Conservation (phyloP, 257 asterid genomes). For the Anisodus tanguticus region DNA sequence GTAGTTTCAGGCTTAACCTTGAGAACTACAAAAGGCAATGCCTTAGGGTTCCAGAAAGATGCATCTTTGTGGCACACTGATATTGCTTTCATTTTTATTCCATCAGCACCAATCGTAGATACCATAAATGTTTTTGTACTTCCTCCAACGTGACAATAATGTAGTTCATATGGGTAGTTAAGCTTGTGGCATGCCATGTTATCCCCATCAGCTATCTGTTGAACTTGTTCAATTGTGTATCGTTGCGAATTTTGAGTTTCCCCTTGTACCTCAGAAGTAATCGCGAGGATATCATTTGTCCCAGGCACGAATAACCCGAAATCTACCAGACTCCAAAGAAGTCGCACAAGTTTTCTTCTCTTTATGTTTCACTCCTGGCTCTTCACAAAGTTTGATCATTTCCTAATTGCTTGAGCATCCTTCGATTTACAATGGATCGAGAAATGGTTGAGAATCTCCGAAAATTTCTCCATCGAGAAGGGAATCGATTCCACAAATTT, state of each 20-base stretch:
- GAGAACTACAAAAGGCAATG: neutral
- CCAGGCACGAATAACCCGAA: neutral
- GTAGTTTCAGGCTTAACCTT: neutral
- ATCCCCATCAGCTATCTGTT: neutral
- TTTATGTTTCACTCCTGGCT: neutral
- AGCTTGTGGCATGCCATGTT: neutral
- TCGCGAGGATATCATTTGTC: neutral
- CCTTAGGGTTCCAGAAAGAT: conserved; percentile 10
- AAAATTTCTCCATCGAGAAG: neutral
- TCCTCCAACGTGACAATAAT: neutral
- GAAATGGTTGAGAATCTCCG: neutral
- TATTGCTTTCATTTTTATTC: neutral
- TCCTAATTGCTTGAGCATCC: neutral
- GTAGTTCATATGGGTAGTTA: neutral
- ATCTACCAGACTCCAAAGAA: conserved; percentile 11
- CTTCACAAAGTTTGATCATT: neutral
- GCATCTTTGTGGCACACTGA: conserved; percentile 11
- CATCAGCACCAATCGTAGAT: neutral
- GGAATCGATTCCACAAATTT: neutral
- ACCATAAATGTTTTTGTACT: neutral
- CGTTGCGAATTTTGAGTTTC: neutral
- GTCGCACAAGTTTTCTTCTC: neutral
- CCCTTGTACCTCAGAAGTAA: conserved; percentile 1
- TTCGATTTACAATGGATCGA: neutral
- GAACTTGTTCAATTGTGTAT: neutral